Evolutionary conservation across 495 filamentous ascomycete genomes (phyloP), one percentile per base, ranked within the genome.

Genomic region (Neurospora sublineolata): DNA sequence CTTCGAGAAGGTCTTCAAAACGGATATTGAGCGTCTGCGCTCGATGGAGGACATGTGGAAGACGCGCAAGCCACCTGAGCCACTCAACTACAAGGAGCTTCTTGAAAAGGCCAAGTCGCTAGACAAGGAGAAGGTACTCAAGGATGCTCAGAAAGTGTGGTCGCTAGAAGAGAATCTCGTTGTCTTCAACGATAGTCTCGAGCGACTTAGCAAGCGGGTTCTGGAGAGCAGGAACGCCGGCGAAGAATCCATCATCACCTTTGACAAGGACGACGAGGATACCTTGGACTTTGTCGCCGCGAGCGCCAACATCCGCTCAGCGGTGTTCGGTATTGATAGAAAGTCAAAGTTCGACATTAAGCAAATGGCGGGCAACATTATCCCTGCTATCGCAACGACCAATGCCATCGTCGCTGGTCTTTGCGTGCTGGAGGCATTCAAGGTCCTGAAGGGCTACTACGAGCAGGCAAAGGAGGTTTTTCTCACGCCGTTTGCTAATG

Each of bases 351-450:
- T 97, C 73, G 93, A 97, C 77, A 94, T 94, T 75, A 99, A 99
- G 79, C 93, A 98, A 82, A 99, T 98, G 94, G 95, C 95, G 33
- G 95, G 95, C 69, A 98, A 98, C 76, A 99, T 99, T 76, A 98
- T 99, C 71, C 95, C 95, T 0, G 96, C 95, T 3, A 99, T 99
- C 79, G 95, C 95, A 2, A 99, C 95, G 0, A 97, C 95, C 0
- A 99, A 99, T 79, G 95, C 96, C 14, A 96, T 98, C 80, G 95
- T 94, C 5, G 95, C 95, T 14, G 90, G 92, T 16, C 85, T 99
- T 33, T 98, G 94, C 78, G 95, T 98, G 4, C 83, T 99, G 8
- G 92, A 99, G 80, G 89, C 93, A 1, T 94, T 97, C 83, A 97
- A 97, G 79, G 92, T 98, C 41, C 82, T 99, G 70, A 88, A 87